Percentiles rank a stretch among this genome's conserved stretches.
Conservation (phyloP, 176 grass and related monocot genomes). For the Secale cereale region DNA sequence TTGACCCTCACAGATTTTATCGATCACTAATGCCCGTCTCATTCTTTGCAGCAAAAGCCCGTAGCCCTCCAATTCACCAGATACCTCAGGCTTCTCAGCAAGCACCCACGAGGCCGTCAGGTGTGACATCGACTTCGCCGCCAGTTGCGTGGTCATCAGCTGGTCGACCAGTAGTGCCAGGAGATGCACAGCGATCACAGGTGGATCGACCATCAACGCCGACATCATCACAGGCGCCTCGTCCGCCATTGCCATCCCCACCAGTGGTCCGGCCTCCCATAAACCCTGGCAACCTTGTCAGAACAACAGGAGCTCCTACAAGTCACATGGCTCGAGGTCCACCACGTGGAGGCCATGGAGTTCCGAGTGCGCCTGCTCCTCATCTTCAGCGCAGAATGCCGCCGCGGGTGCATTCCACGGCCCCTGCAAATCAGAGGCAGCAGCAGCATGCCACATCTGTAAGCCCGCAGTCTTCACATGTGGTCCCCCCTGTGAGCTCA, state of each 20-base stretch:
- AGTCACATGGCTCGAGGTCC: conserved; percentile 23
- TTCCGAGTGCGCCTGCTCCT: conserved; percentile 52
- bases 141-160: neutral
- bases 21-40: conserved; percentile 15
- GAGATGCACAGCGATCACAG: conserved; percentile 11
- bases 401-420: conserved; percentile 9
- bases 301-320: conserved; percentile 19
- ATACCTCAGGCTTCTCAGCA: conserved; percentile 43
- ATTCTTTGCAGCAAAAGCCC: conserved; percentile 37
- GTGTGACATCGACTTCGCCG: neutral
- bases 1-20: neutral
- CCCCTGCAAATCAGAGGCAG: conserved; percentile 25
- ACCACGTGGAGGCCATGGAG: conserved; percentile 31
- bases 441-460: conserved; percentile 18
- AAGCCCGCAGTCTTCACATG: conserved; percentile 8
- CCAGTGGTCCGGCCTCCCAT: conserved; percentile 10
- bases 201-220: conserved; percentile 17
- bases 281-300: conserved; percentile 21
- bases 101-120: conserved; percentile 1
- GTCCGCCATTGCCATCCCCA: conserved; percentile 6
- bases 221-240: neutral
- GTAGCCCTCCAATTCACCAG: conserved; percentile 24
- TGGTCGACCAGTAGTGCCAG: conserved; percentile 6
- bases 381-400: conserved; percentile 55
- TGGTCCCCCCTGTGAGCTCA: neutral